These are phyloP conservation scores for Russula earlei DNA, from an alignment of 768 basidiomycete species.

Conservation along the genomic window DNA sequence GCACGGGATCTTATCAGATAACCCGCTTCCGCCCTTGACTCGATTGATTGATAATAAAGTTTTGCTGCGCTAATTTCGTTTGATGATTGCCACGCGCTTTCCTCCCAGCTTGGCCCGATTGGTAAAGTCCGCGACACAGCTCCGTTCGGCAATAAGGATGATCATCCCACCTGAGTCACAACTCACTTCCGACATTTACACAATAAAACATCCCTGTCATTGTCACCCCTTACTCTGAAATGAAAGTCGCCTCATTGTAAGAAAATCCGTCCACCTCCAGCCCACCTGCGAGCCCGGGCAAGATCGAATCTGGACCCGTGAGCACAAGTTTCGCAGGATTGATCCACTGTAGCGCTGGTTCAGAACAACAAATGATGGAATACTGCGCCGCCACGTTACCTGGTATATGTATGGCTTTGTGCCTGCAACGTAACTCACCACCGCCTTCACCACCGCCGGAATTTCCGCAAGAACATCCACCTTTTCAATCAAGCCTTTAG, in stretches of 20 bases:
- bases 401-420: conserved; percentile 94
- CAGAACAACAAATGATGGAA: not conserved
- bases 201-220: not conserved
- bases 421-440: conserved; percentile 87
- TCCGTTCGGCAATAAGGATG: not conserved
- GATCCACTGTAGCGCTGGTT: conserved; percentile 37
- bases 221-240: conserved; percentile 44
- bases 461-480: conserved; percentile 95
- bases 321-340: conserved; percentile 46
- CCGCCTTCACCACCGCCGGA: conserved; percentile 84
- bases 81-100: not conserved
- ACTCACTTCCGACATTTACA: not conserved
- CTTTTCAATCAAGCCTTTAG: conserved; percentile 78
- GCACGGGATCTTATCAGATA: not conserved
- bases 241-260: conserved; percentile 90
- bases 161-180: not conserved
- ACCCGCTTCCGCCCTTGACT: not conserved
- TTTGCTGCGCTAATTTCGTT: no score
- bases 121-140: not conserved
- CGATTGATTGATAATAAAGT: not conserved
- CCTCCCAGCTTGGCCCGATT: not conserved
- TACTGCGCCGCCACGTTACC: conserved; percentile 36
- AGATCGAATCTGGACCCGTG: conserved; percentile 32
- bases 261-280: conserved; percentile 51
- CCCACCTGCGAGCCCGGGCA: conserved; percentile 33